phyloP scores from a whole-genome alignment of 169 alveolate genomes.

The Prorocentrum cordatum region DNA sequence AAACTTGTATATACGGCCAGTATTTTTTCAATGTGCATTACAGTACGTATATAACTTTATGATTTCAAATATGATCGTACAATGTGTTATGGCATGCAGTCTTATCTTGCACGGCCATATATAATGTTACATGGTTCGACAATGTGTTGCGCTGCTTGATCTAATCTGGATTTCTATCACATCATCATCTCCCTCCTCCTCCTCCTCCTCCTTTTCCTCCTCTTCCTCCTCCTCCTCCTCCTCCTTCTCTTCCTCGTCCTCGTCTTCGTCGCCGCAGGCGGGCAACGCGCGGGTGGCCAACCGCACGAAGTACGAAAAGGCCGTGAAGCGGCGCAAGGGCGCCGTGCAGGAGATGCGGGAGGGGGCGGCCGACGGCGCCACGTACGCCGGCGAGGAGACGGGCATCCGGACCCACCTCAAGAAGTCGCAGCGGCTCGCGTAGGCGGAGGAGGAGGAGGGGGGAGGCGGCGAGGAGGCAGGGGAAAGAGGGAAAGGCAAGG shows the following conservation, averaged over 20 bases:
- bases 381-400: slow-evolving; percentile 39
- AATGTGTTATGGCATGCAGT: too few relatives aligned
- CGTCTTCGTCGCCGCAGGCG: neutral
- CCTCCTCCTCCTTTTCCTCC: neutral
- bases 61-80: too few relatives aligned
- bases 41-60: too few relatives aligned
- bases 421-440: slow-evolving; percentile 15
- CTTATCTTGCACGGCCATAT: too few relatives aligned
- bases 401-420: slow-evolving; percentile 24
- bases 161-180: neutral
- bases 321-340: slow-evolving; percentile 47
- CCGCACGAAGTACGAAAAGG: slow-evolving; percentile 19
- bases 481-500: too few relatives aligned
- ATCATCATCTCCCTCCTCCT: neutral
- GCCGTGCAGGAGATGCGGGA: slow-evolving; percentile 63
- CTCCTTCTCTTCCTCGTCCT: neutral
- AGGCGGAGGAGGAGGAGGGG: neutral
- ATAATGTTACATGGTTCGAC: too few relatives aligned
- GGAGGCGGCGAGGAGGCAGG: too few relatives aligned
- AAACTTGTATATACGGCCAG: too few relatives aligned
- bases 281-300: slow-evolving; percentile 51
- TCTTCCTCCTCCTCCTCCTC: neutral
- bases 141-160: neutral
- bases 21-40: too few relatives aligned
- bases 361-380: slow-evolving; percentile 42